phyloP scores from a whole-genome alignment of 2,329 filamentous ascomycete genomes.

The Paraphoma chrysanthemicola region DNA sequence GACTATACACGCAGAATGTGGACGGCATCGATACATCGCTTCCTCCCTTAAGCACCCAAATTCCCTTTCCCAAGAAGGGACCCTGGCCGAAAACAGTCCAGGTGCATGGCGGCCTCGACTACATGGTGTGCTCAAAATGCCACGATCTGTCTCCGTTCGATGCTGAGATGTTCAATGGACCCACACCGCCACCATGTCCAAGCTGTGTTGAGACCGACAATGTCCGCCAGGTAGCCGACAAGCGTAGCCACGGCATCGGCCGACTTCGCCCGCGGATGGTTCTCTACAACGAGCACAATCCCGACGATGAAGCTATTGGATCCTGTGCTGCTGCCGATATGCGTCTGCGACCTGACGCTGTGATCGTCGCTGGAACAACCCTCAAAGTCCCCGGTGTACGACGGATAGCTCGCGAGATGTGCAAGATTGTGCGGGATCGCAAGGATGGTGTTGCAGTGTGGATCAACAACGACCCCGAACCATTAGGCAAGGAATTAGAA shows the following conservation, averaged over 20 bases:
- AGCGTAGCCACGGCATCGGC: conserved; percentile 92
- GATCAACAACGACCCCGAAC: conserved; percentile 90
- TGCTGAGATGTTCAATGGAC: conserved; percentile 79
- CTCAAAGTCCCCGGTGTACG: conserved; percentile 93
- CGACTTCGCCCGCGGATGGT: conserved; percentile 91
- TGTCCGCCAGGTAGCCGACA: conserved; percentile 79
- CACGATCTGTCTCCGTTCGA: conserved; percentile 78
- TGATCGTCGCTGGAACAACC: conserved; percentile 94
- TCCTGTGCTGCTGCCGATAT: conserved; percentile 87
- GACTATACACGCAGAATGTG: conserved; percentile 96
- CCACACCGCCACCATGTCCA: conserved; percentile 79
- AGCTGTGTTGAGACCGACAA: conserved; percentile 77
- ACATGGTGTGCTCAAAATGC: conserved; percentile 98
- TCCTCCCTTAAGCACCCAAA: conserved; percentile 76
- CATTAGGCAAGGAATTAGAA: conserved; percentile 82
- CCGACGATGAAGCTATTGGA: conserved; percentile 94
- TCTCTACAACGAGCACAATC: conserved; percentile 96
- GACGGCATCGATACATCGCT: conserved; percentile 91
- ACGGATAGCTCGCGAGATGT: conserved; percentile 89
- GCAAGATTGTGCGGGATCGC: conserved; percentile 80
- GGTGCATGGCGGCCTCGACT: conserved; percentile 88
- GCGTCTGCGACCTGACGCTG: conserved; percentile 82
- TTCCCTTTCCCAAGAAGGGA: conserved; percentile 82
- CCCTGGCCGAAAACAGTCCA: conserved; percentile 95
- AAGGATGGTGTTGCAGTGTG: conserved; percentile 88